Base-by-base conservation (phyloP, 495 filamentous ascomycete genomes). In the Achaetomiella virescens region DNA sequence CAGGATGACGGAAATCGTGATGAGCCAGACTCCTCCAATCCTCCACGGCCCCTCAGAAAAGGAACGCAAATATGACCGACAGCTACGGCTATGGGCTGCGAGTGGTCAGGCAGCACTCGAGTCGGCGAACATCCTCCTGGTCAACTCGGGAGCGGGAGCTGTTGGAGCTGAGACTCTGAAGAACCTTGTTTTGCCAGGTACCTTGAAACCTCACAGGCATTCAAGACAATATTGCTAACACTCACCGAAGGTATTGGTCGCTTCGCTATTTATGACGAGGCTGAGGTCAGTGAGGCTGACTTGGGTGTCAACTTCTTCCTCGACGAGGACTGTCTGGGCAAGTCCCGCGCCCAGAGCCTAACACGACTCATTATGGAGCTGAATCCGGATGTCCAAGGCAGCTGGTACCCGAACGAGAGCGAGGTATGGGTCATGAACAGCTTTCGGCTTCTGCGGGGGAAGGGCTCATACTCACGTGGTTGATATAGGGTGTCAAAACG, bases 281-380 rank as follows among this genome's bases (percentile, higher is more conserved):
- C 83, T 1, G 69, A 75, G 10, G 91, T 99, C 18, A 78, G 75
- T 0, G 89, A 97, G 57, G 75, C 81, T 11, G 95, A 99, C 63
- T 70, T 97, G 40, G 93, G 93, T 3, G 87, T 96, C 54, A 97
- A 97, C 71, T 99, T 99, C 79, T 97, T 99, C 59, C 75, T 97
- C 10, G 89, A 95, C 57, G 83, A 88, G 60, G 73, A 79, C 21
- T 85, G 84, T 52, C 64, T 96, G 43, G 91, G 91, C 17, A 84
- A 82, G 63, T 82, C 84, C n/a, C 82, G 95, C 59, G 87, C 93
- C 10, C 84, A 89, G 65, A 81, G 86, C 60, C 83, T 84, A 33
- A 87, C 86, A 50, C 83, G 81, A 54, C 75, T 91, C 44, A 72
- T 99, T 51, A 78, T 81, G 61, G 93, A 99, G 74, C 73, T 99